phyloP scores from a whole-genome alignment of 768 basidiomycete genomes.

The Phylloporus rhodoxanthus region DNA sequence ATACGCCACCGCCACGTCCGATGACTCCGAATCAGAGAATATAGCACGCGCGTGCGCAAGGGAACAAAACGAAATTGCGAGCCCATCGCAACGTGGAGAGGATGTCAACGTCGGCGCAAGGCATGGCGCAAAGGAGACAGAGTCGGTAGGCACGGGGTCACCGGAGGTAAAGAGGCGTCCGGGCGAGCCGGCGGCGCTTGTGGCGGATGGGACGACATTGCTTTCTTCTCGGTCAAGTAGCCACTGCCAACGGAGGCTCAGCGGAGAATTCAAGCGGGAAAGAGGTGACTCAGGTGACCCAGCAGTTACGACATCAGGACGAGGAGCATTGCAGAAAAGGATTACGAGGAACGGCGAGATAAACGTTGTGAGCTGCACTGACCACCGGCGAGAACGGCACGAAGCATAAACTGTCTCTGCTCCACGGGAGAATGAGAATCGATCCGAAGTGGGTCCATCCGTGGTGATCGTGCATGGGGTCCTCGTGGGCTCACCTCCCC shows the following conservation, averaged over 20 bases:
- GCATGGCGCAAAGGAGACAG: conserved; percentile 39
- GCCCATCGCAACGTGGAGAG: conserved; percentile 45
- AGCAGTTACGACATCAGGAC: conserved; percentile 25
- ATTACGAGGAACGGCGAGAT: background rate
- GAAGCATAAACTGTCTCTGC: conserved; percentile 47
- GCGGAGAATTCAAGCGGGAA: conserved; percentile 46
- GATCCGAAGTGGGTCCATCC: conserved; percentile 45
- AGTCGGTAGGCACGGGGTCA: conserved; percentile 59
- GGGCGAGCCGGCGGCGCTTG: conserved; percentile 47
- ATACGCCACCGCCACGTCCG: conserved; percentile 60
- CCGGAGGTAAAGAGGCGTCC: conserved; percentile 57
- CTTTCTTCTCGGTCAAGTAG: conserved; percentile 61
- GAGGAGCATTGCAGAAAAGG: no score
- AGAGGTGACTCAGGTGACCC: conserved; percentile 56
- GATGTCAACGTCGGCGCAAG: conserved; percentile 37
- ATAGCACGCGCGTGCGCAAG: conserved; percentile 24
- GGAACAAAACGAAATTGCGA: conserved; percentile 40
- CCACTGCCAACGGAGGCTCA: conserved; percentile 43
- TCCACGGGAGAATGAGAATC: conserved; percentile 38
- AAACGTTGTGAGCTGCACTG: conserved; percentile 39
- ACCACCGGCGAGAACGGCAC: conserved; percentile 48
- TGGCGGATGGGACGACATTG: conserved; percentile 15
- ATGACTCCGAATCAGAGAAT: conserved; percentile 40
- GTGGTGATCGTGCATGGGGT: conserved; percentile 15
- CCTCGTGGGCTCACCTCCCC: background rate